These are phyloP conservation scores for Epithele typhae DNA, from an alignment of 768 basidiomycete species.

Conservation along the genomic window DNA sequence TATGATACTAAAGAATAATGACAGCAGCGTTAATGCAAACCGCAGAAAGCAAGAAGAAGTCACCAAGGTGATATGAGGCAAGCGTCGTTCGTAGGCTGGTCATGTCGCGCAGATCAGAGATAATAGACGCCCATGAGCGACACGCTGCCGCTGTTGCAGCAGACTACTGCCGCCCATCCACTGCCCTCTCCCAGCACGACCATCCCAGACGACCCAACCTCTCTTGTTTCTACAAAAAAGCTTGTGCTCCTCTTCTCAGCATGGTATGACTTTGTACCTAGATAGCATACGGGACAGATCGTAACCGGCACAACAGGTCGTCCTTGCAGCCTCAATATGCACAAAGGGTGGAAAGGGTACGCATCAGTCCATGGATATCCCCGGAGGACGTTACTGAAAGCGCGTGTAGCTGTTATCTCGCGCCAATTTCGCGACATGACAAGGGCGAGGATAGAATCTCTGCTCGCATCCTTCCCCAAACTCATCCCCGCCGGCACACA, in stretches of 20 bases:
- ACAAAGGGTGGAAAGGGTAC: slow-evolving; percentile 90
- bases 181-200: too few species aligned
- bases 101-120: background rate
- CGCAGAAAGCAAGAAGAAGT: too few species aligned
- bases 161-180: slow-evolving; percentile 2
- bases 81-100: too few species aligned
- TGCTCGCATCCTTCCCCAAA: slow-evolving; percentile 96
- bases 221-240: too few species aligned
- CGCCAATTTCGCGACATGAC: slow-evolving; percentile 95
- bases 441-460: slow-evolving; percentile 87
- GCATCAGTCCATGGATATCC: slow-evolving; percentile 19
- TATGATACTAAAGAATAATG: too few species aligned
- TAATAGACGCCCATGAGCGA: slow-evolving; percentile 7
- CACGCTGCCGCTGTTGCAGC: slow-evolving; percentile 10
- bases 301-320: slow-evolving; percentile 51
- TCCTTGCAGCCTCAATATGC: slow-evolving; percentile 91
- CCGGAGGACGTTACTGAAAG: background rate
- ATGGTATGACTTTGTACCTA: too few species aligned
- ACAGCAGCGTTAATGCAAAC: too few species aligned
- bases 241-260: too few species aligned
- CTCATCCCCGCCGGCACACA: slow-evolving; percentile 93
- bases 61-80: too few species aligned
- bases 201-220: too few species aligned
- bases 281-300: too few species aligned
- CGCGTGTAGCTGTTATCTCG: slow-evolving; percentile 76